Evolutionary conservation across 768 basidiomycete species (phyloP), one percentile per base, ranked within the genome.

Genomic region (Russula ochroleuca): DNA sequence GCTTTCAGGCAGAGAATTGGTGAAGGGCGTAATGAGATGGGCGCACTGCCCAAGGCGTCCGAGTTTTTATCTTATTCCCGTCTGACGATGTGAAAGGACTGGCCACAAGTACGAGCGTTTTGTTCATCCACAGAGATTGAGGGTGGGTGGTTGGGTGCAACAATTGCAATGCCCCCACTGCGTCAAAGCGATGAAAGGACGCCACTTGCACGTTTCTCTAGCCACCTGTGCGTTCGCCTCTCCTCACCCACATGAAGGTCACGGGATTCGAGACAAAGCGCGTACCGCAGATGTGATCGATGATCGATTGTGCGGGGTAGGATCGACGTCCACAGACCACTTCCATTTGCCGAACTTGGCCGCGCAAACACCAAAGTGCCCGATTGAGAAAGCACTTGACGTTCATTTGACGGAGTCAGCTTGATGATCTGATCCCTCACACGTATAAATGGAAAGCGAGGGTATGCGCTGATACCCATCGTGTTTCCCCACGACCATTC

Each of bases 401-500:
- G 13, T 40, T 48, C 23, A n/a, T 35, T 5, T 21, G 51, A 45
- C 4, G n/a, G n/a, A 45, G 43, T n/a, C 9, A 45, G 43, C 10
- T 45, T 45, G 45, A 47, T 47, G 21, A 47, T 47, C 13, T 47
- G 21, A 23, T 23, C 45, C 21, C 51, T 10, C 10, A 2, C 33
- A 21, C 9, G 33, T 60, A 64, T 64, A 64, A 56, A 64, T 50
- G 59, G 33, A 10, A 40, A 4, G 52, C 10, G 1, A 17, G 61
- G 8, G 15, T 21, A 17, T n/a, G 14, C 38, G 49, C 28, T 9
- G 35, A 54, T 59, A 25, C 17, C 1, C 7, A 28, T 52, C 62
- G 50, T 31, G 37, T 23, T 43, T 35, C 7, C 15, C 33, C 45
- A 53, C 41, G n/a, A 56, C 11, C 7, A 23, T 37, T 23, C 28